Base-by-base conservation (phyloP, 768 basidiomycete genomes). In the Suillus americanus region DNA sequence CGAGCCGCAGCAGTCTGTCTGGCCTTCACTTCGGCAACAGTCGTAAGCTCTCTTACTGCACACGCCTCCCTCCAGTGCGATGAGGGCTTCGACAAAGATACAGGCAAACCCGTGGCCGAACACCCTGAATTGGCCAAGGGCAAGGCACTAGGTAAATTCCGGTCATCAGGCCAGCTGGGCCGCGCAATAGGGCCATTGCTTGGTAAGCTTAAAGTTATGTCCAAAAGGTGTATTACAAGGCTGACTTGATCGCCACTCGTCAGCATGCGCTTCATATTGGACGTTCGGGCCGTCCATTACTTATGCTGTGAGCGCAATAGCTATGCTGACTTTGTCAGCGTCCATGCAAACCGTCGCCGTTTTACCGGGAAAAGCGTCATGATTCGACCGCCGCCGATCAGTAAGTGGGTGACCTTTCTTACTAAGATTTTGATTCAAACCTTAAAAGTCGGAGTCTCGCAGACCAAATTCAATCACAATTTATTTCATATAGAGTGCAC, bases 21-120 rank as follows among this genome's bases (percentile, higher is more conserved):
- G 78, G 94, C 95, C 5, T 97, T 95, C 79, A 97, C 97, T 5
- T 92, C 90, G 66, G 96, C 97, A 5, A 97, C 95, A 1, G 96
- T 97, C 59, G 97, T 99, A 66, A 98, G 92, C 72, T 87, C 93
- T 10, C 81, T 99, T 68, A 99, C 95, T 43, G 89, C 95, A 30
- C 87, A 90, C 67, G 97, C 96, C 12, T 95, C 94, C 16, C 74
- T 95, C 68, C 94, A 96, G 77, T 95, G 94, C 67, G 92, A 97
- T 72, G 92, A 95, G 35, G 83, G 77, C 13, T 74, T 84, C 18
- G 86, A 89, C 71, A 75, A 79, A 10, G 80, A 81, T 45, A 87
- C 85, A 0, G 86, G 86, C 10, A 88, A 90, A 72, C 76, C 82
- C 0, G 67, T 74, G 10, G 78, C 80, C 66, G 81, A 83, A 67